phyloP scores from a whole-genome alignment of 352 stramenopile genomes.

The Globisporangium barbulae region DNA sequence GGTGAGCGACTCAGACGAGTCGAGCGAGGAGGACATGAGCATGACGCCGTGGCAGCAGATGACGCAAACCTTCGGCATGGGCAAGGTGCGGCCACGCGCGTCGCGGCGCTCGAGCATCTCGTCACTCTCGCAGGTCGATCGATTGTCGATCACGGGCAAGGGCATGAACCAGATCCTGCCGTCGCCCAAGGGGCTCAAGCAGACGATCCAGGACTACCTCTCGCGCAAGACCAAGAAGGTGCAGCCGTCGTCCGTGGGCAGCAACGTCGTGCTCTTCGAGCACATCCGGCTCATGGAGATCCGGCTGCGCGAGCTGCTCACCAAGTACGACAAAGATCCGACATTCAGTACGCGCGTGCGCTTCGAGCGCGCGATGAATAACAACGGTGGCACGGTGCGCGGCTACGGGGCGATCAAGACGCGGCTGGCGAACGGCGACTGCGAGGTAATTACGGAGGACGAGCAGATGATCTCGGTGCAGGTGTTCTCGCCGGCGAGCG shows the following conservation, averaged over 20 bases:
- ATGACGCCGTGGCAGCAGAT: conserved; percentile 86
- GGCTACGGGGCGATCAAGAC: conserved; percentile 59
- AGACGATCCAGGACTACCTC: conserved; percentile 60
- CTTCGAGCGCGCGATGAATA: conserved; percentile 26
- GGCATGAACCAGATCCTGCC: conserved; percentile 44
- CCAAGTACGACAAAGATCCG: conserved; percentile 12
- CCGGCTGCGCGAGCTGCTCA: conserved; percentile 16
- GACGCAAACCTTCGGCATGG: conserved; percentile 80
- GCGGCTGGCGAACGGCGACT: conserved; percentile 36
- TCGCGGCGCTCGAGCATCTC: conserved; percentile 61
- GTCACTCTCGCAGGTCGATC: conserved; percentile 59
- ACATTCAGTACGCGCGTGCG: conserved; percentile 41
- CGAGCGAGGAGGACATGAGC: conserved; percentile 68
- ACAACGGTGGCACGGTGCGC: conserved; percentile 20
- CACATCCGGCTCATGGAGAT: conserved; percentile 33
- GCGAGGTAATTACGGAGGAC: conserved; percentile 55
- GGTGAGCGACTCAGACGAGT: conserved; percentile 80
- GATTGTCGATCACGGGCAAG: conserved; percentile 49
- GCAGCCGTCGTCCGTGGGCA: conserved; percentile 32
- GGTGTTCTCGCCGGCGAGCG: conserved; percentile 31
- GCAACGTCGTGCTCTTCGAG: conserved; percentile 24
- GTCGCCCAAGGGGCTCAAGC: conserved; percentile 56
- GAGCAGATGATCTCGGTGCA: conserved; percentile 63
- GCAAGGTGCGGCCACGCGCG: conserved; percentile 34
- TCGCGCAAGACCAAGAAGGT: conserved; percentile 69